These are phyloP conservation scores for Juglanconis juglandina DNA, from an alignment of 2,329 filamentous ascomycete genomes.

Conservation along the genomic window DNA sequence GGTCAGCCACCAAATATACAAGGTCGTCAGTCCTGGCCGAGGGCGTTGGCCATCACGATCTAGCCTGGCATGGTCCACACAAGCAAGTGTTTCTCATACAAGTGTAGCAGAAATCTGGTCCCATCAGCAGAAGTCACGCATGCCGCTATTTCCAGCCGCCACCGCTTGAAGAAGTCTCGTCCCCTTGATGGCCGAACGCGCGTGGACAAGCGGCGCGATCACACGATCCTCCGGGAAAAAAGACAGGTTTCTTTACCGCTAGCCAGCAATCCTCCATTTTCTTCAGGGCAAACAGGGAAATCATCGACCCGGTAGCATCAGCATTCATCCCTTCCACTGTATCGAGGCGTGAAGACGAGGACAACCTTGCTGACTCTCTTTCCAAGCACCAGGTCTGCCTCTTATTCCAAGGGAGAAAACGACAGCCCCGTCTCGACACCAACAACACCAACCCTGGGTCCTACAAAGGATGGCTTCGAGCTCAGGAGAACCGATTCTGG, in stretches of 20 bases:
- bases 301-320: conserved; percentile 14
- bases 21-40: neutral
- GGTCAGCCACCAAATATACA: neutral
- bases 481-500: conserved; percentile 11
- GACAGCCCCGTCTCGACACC: conserved; percentile 3
- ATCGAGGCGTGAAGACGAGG: neutral
- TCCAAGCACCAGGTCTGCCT: neutral
- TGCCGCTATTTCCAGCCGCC: conserved; percentile 1
- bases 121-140: neutral
- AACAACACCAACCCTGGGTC: conserved; percentile 1
- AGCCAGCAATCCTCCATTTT: conserved; percentile 14
- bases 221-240: neutral
- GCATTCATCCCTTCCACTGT: neutral
- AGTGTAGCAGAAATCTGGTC: conserved; percentile 13
- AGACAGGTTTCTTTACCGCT: conserved; percentile 16
- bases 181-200: neutral
- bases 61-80: neutral
- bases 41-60: neutral
- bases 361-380: neutral
- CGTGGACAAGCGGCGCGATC: neutral
- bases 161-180: conserved; percentile 10
- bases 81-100: conserved; percentile 17
- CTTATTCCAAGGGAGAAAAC: conserved; percentile 3
- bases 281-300: neutral
- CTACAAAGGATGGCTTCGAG: conserved; percentile 2